Conservation (phyloP, 306 rosid genomes). For the Luffa acutangula region DNA sequence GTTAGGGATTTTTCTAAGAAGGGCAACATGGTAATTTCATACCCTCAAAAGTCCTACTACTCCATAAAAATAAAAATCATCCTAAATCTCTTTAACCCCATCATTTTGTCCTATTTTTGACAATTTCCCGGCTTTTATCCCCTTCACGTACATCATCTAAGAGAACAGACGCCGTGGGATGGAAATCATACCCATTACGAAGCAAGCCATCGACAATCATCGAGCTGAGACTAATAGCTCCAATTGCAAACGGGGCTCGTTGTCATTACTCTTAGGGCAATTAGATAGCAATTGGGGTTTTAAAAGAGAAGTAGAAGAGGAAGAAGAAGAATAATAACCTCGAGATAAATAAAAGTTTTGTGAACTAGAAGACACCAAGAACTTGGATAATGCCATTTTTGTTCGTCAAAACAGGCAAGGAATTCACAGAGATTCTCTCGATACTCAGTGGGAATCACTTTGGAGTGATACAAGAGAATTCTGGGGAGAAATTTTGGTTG, state of each 20-base stretch:
- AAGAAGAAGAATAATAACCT: conserved; percentile 25
- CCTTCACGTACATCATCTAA: too few relatives aligned
- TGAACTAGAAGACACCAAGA: conserved; percentile 42
- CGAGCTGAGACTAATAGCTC: conserved; percentile 9
- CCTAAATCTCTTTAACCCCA: too few relatives aligned
- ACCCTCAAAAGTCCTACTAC: too few relatives aligned
- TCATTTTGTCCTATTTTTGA: too few relatives aligned
- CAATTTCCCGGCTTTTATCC: too few relatives aligned
- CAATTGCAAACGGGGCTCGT: background rate
- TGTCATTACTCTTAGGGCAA: background rate
- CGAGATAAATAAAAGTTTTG: conserved; percentile 45
- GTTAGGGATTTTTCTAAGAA: too few relatives aligned
- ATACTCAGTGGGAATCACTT: background rate
- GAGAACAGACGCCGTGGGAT: conserved; percentile 33
- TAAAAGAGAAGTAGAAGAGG: conserved; percentile 28
- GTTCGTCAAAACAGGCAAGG: conserved; percentile 1
- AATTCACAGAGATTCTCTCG: conserved; percentile 3
- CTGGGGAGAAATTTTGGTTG: background rate
- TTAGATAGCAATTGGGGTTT: conserved; percentile 16
- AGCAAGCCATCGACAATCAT: conserved; percentile 41
- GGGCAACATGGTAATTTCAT: too few relatives aligned
- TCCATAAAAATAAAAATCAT: too few relatives aligned
- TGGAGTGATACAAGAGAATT: background rate
- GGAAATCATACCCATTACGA: conserved; percentile 18
- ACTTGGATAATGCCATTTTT: conserved; percentile 57